Evolutionary conservation across 257 asterid genomes (phyloP), one percentile per base, ranked within the genome.

Genomic region (Salvia hispanica): DNA sequence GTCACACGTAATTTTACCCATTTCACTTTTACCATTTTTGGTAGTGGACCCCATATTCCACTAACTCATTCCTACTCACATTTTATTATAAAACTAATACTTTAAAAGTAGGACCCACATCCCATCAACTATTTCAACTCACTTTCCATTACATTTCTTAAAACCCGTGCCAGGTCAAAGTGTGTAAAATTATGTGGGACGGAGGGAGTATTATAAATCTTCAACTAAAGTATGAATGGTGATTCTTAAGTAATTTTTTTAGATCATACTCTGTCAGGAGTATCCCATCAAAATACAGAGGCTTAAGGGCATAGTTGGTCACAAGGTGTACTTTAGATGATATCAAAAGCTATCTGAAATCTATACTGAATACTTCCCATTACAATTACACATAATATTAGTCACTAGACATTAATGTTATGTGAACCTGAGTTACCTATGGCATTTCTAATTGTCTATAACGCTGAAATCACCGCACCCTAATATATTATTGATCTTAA

Each of bases 191-290:
- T n/a, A n/a, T n/a, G n/a, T n/a, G n/a, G n/a, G n/a, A n/a, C n/a
- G n/a, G n/a, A n/a, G n/a, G n/a, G n/a, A 28, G 7, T 40, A 36
- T 21, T 16, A 11, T 52, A 51, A 18, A 48, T 61, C 57, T 39
- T 36, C 48, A 43, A 71, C 69, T 21, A 61, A 21, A n/a, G 16
- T 42, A 48, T 34, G 25, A 28, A 51, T 8, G 45, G 50, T 59
- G 14, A 50, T 36, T 59, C 52, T 18, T 62, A 58, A 58, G 47
- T 13, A 61, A 37, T 39, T 7, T 64, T 4, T 7, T 6, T n/a
- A 57, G 18, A 0, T 11, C 16, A 12, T 15, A 18, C 6, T 7
- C 8, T 7, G 12, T 16, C 31, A 51, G 0, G 31, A 51, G 12
- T 51, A 16, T 16, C 40, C 37, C 60, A 54, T 25, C 18, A 5